phyloP scores from a whole-genome alignment of 805 yeast genomes.

The Scheffersomyces spartinae region DNA sequence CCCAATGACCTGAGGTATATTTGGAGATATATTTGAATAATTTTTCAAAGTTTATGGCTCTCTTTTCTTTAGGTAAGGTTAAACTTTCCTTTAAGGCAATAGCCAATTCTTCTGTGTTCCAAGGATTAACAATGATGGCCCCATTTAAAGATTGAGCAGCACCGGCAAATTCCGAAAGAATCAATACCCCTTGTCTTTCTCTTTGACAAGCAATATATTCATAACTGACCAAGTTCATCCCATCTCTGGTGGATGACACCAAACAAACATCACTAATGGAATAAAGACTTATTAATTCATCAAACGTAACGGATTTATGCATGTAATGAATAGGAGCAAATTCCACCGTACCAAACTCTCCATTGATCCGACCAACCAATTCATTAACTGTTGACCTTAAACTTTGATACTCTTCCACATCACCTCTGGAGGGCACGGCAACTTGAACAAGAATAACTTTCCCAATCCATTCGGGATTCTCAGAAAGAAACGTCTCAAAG shows the following conservation, averaged over 20 bases:
- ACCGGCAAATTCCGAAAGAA: slow-evolving; percentile 92
- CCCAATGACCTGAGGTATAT: slow-evolving; percentile 96
- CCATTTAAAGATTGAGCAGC: slow-evolving; percentile 99
- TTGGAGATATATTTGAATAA: slow-evolving; percentile 81
- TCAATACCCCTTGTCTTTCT: slow-evolving; percentile 73
- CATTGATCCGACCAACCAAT: slow-evolving; percentile 92
- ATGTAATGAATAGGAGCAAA: slow-evolving; percentile 95
- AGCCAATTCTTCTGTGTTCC: slow-evolving; percentile 94
- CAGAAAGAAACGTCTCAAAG: slow-evolving; percentile 80
- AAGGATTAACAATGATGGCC: slow-evolving; percentile 87
- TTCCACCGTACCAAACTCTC: slow-evolving; percentile 91
- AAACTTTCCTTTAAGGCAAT: slow-evolving; percentile 78
- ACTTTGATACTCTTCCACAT: slow-evolving; percentile 94
- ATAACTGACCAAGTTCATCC: slow-evolving; percentile 94
- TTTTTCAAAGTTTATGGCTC: slow-evolving; percentile 65
- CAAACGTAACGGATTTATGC: slow-evolving; percentile 85
- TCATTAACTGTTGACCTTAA: slow-evolving; percentile 91
- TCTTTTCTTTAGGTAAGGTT: slow-evolving; percentile 76
- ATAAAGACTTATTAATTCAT: slow-evolving; percentile 84
- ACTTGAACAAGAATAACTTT: slow-evolving; percentile 92
- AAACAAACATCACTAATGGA: slow-evolving; percentile 81
- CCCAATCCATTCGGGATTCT: slow-evolving; percentile 97
- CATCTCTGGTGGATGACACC: slow-evolving; percentile 92
- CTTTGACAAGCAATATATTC: slow-evolving; percentile 96
- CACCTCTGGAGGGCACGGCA: slow-evolving; percentile 96